phyloP scores from a whole-genome alignment of 805 yeast species.

The Candida morakotiae region DNA sequence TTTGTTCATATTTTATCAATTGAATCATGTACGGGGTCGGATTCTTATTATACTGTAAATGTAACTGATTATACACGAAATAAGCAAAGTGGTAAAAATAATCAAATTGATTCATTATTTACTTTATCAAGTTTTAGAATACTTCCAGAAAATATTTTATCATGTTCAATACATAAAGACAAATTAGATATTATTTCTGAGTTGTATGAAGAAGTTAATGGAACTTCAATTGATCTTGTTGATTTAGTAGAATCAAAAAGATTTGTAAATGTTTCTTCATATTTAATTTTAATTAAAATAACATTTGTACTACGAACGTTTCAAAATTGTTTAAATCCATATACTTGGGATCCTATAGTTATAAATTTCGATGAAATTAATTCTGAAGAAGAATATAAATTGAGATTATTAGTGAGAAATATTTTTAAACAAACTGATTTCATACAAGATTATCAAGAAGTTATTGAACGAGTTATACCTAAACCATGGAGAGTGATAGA shows the following conservation, averaged over 20 bases:
- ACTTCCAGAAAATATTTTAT: conserved; percentile 3
- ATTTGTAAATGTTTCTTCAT: not conserved
- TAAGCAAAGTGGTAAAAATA: conserved; percentile 1
- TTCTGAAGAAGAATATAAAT: not conserved
- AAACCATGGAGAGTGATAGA: not conserved
- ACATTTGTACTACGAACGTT: conserved; percentile 1
- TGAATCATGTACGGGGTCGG: not conserved
- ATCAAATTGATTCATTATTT: not conserved
- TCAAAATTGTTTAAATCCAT: not conserved
- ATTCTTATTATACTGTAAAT: not conserved
- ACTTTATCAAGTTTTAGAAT: not conserved
- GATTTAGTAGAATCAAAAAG: not conserved
- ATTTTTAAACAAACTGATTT: conserved; percentile 1
- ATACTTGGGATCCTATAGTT: conserved; percentile 3
- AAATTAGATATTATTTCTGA: not conserved
- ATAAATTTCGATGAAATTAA: not conserved
- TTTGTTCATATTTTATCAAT: conserved; percentile 1
- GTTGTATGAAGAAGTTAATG: not conserved
- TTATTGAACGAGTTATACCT: not conserved
- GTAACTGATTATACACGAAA: conserved; percentile 4
- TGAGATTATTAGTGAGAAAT: not conserved
- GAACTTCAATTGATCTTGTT: not conserved
- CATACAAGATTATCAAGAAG: not conserved
- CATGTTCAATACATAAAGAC: conserved; percentile 1
- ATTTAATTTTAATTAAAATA: not conserved